Evolutionary conservation across 169 alveolate species (phyloP).

Genomic region (Miamiensis avidus): DNA sequence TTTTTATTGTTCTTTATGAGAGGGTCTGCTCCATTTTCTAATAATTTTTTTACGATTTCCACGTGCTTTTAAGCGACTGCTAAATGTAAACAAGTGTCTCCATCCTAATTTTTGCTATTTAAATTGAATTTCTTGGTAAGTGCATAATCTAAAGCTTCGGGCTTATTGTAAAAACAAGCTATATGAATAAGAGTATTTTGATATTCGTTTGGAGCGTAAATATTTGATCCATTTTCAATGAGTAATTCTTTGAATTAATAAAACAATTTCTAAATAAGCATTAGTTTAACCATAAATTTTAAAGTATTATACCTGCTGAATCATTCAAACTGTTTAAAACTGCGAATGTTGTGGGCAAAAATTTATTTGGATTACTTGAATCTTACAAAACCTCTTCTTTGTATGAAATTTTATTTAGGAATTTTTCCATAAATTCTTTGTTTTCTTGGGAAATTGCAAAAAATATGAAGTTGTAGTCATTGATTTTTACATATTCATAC

Average conservation of each 20-base stretch:
- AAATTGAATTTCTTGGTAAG: slow-evolving; percentile 15
- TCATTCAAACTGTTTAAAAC: slow-evolving; percentile 11
- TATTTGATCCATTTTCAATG: slow-evolving; percentile 4
- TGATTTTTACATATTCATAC: slow-evolving; percentile 4
- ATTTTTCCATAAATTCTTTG: slow-evolving; percentile 4
- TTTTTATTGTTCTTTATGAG: slow-evolving; percentile 49
- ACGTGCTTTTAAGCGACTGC: slow-evolving; percentile 43
- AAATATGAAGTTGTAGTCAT: slow-evolving; percentile 5
- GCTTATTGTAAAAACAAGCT: slow-evolving; percentile 37
- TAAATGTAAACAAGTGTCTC: slow-evolving; percentile 57
- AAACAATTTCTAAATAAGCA: too few relatives aligned
- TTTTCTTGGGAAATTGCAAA: slow-evolving; percentile 1
- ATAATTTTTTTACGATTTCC: slow-evolving; percentile 29
- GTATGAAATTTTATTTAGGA: not conserved
- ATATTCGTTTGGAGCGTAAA: slow-evolving; percentile 19
- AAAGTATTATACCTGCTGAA: not conserved
- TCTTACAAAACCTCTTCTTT: slow-evolving; percentile 16
- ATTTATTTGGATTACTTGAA: not conserved
- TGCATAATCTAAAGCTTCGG: slow-evolving; percentile 44
- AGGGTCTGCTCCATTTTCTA: slow-evolving; percentile 44
- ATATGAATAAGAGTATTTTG: slow-evolving; percentile 50
- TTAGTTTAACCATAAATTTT: not conserved
- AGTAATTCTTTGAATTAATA: not conserved
- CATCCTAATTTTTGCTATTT: slow-evolving; percentile 18
- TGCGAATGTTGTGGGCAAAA: slow-evolving; percentile 8